Conservation (phyloP, 495 filamentous ascomycete genomes). For the Aspergillus funiculosus region DNA sequence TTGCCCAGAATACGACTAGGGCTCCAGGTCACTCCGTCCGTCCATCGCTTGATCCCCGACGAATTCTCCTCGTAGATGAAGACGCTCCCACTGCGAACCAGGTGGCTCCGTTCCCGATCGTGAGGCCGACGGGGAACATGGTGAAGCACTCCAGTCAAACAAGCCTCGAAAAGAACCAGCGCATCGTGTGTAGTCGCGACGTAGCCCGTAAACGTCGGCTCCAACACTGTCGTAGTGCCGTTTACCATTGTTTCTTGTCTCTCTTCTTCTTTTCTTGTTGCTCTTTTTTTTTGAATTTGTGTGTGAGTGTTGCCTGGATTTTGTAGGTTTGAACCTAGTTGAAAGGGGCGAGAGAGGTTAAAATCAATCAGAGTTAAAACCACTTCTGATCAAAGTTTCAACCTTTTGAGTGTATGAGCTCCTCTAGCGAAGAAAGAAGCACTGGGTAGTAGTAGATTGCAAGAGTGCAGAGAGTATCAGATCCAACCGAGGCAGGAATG, state of each 20-base stretch:
- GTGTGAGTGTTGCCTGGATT: too few relatives aligned
- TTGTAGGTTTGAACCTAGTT: slow-evolving; percentile 25
- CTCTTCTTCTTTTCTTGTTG: neutral
- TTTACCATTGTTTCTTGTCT: slow-evolving; percentile 37
- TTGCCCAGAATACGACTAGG: slow-evolving; percentile 85
- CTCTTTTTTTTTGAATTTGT: neutral
- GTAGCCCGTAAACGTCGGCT: slow-evolving; percentile 60
- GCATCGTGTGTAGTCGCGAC: slow-evolving; percentile 69
- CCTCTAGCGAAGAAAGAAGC: too few relatives aligned
- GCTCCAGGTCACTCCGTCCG: slow-evolving; percentile 84
- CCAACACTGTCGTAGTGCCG: slow-evolving; percentile 42
- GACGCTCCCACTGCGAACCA: slow-evolving; percentile 77
- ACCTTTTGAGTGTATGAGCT: too few relatives aligned
- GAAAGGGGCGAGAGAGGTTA: slow-evolving; percentile 15
- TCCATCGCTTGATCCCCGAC: slow-evolving; percentile 91
- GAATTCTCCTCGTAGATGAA: slow-evolving; percentile 88
- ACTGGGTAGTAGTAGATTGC: too few relatives aligned
- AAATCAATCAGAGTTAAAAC: slow-evolving; percentile 20
- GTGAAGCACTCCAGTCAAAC: slow-evolving; percentile 58
- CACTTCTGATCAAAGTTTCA: slow-evolving; percentile 21
- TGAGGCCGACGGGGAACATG: slow-evolving; percentile 79
- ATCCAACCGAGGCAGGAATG: too few relatives aligned
- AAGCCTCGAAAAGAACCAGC: slow-evolving; percentile 68
- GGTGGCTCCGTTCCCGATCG: slow-evolving; percentile 65
- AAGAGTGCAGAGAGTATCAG: too few relatives aligned